Evolutionary conservation across 208 protist species (phyloP).

Genomic region (Acanthamoeba pearcei): DNA sequence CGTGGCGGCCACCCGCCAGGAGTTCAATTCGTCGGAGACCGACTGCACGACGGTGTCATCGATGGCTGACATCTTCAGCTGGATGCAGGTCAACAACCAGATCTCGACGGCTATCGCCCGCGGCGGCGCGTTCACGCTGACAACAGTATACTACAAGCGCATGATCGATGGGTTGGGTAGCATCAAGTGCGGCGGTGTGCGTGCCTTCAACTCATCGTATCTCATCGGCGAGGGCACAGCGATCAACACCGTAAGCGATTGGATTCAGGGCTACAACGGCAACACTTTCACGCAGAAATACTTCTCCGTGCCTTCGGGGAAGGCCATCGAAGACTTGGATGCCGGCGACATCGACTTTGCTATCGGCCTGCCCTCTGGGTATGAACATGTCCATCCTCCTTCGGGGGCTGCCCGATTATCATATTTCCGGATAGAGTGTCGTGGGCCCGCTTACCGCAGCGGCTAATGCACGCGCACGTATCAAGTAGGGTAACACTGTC

Average conservation of each 20-base stretch:
- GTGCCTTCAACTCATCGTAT: constrained; percentile 44
- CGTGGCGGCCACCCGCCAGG: not conserved
- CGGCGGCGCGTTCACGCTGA: constrained; percentile 17
- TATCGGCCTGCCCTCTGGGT: constrained; percentile 52
- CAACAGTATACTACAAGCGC: constrained; percentile 53
- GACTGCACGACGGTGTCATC: constrained; percentile 44
- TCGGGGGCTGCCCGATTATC: not conserved
- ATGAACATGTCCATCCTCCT: not conserved
- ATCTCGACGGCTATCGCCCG: constrained; percentile 42
- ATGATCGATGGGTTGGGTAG: constrained; percentile 49
- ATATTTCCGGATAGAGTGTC: not conserved
- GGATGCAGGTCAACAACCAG: constrained; percentile 69
- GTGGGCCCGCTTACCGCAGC: too few relatives aligned
- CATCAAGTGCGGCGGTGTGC: constrained; percentile 42
- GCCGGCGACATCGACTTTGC: constrained; percentile 65
- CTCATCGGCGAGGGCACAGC: constrained; percentile 48
- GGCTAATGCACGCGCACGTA: not conserved
- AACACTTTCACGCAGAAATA: constrained; percentile 70
- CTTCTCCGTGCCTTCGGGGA: not conserved
- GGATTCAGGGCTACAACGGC: constrained; percentile 67
- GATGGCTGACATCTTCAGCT: constrained; percentile 69
- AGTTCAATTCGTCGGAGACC: constrained; percentile 34
- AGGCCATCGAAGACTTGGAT: constrained; percentile 5
- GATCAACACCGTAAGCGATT: constrained; percentile 51
- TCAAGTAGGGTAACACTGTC: constrained; percentile 48